Evolutionary conservation across 192 early-diverging fungal genomes (phyloP), one percentile per base, ranked within the genome.

Genomic region (Entomortierella lignicola): DNA sequence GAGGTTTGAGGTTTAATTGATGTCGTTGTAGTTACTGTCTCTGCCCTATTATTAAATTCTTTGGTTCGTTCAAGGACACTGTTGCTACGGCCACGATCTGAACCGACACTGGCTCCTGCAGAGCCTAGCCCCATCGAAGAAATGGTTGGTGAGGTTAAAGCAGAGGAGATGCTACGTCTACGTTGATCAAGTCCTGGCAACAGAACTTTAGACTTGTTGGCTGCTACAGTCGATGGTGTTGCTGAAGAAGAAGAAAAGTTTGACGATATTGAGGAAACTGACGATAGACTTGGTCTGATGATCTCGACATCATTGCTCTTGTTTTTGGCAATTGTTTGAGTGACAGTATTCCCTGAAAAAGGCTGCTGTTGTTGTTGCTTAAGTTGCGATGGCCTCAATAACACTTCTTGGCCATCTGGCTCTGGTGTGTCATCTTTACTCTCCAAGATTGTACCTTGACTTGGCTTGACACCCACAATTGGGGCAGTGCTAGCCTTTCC

Each of bases 181-280:
- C 39, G 57, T 34, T 55, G 56, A 43, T 60, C 57, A 4, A 73
- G 21, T 27, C 63, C 57, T 27, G 73, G 73, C 25, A 77, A 52
- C 18, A 77, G 32, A 6, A 77, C 55, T 54, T 77, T 77, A 25
- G 39, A 43, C 55, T 63, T 69, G 41, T 69, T 77, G n/a, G 74
- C 55, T 39, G 66, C 61, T 4, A 64, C 47, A 0, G 53, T 57
- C 8, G 65, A 59, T 17, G 41, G 25, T 0, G 70, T 10, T 11
- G 27, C 47, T 1, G 74, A 39, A 10, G 64, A 17, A 12, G 66
- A 50, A 20, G 44, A 44, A 25, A n/a, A n/a, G n/a, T 34, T 32
- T 4, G 73, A 63, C 8, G 61, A 63, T 12, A 51, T 32, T 0
- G 71, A 59, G 2, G 71, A 52, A 21, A 23, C 20, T 23, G 53